A percentile compares a stretch with the other conserved stretches of the same genome.
These are phyloP conservation scores for Marasmius oreades DNA, from an alignment of 1,284 basidiomycete species.

Conservation along the genomic window DNA sequence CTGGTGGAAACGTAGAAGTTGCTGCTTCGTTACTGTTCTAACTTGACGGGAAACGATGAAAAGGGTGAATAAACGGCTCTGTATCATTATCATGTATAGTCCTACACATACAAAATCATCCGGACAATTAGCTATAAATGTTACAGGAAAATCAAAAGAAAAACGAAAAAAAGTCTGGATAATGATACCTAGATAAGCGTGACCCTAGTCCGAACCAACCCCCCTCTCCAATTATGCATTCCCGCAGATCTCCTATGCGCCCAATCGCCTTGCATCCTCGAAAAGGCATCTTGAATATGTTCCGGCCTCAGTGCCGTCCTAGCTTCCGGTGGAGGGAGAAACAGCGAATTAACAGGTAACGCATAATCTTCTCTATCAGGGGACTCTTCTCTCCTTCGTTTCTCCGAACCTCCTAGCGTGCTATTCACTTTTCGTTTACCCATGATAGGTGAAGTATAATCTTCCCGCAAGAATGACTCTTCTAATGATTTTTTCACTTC, in stretches of 20 bases:
- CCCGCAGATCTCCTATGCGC: slow-evolving; percentile 75
- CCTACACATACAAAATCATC: no score
- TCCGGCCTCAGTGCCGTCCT: slow-evolving; percentile 74
- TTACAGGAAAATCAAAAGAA: background rate
- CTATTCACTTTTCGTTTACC: slow-evolving; percentile 65
- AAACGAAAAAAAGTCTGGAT: no score
- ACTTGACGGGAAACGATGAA: no score
- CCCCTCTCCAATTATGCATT: slow-evolving; percentile 85
- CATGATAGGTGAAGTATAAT: slow-evolving; percentile 58
- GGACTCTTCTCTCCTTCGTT: slow-evolving; percentile 59
- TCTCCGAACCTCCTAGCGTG: slow-evolving; percentile 45
- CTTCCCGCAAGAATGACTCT: slow-evolving; percentile 65
- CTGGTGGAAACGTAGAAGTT: slow-evolving; percentile 83
- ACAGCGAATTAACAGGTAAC: slow-evolving; percentile 67
- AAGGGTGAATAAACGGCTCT: no score
- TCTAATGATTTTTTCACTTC: slow-evolving; percentile 79
- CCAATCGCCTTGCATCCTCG: slow-evolving; percentile 84
- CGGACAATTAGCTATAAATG: no score
- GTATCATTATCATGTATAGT: no score
- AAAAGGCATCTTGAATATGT: slow-evolving; percentile 87
- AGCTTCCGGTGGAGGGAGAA: slow-evolving; percentile 77
- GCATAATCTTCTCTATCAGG: slow-evolving; percentile 58
- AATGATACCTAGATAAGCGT: slow-evolving; percentile 58
- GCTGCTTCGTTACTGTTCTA: slow-evolving; percentile 87
- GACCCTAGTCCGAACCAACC: slow-evolving; percentile 74